phyloP scores from a whole-genome alignment of 2,329 filamentous ascomycete species.

The Verticillium dahliae region DNA sequence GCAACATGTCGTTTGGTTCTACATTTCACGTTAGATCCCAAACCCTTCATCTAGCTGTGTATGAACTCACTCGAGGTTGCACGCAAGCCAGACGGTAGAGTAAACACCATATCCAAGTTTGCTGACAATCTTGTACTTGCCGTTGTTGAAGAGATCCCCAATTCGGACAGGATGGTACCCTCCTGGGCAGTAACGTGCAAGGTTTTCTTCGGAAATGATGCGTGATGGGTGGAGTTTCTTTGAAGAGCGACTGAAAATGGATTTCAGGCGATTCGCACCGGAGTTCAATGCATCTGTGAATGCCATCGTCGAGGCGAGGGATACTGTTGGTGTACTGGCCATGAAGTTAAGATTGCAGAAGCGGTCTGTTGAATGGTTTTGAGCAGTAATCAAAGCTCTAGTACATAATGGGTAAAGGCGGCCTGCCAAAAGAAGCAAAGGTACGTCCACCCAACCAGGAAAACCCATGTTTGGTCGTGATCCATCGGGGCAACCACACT shows the following conservation, averaged over 20 bases:
- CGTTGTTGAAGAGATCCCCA: conserved; percentile 13
- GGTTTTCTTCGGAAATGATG: conserved; percentile 7
- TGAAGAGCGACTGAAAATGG: neutral
- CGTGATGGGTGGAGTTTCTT: neutral
- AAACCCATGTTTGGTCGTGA: too few relatives aligned
- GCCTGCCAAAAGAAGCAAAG: too few relatives aligned
- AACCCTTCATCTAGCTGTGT: neutral
- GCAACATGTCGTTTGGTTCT: conserved; percentile 15
- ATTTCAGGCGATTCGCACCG: neutral
- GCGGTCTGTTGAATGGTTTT: too few relatives aligned
- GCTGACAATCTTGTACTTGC: conserved; percentile 14
- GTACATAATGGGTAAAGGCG: too few relatives aligned
- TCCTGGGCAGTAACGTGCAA: conserved; percentile 12
- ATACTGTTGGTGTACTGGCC: neutral
- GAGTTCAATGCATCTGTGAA: neutral
- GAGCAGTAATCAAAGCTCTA: too few relatives aligned
- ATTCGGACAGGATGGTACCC: conserved; percentile 16
- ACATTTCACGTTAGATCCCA: neutral
- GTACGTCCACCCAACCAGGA: too few relatives aligned
- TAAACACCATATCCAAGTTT: conserved; percentile 18
- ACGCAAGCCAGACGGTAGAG: conserved; percentile 19
- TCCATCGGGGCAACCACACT: too few relatives aligned
- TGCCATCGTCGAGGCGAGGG: neutral
- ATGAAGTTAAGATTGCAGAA: too few relatives aligned
- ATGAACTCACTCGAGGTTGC: conserved; percentile 7